Percentiles rank a stretch among this genome's conserved stretches.
Evolutionary conservation across 768 basidiomycete genomes (phyloP).

Genomic region (Heimioporus sp.): DNA sequence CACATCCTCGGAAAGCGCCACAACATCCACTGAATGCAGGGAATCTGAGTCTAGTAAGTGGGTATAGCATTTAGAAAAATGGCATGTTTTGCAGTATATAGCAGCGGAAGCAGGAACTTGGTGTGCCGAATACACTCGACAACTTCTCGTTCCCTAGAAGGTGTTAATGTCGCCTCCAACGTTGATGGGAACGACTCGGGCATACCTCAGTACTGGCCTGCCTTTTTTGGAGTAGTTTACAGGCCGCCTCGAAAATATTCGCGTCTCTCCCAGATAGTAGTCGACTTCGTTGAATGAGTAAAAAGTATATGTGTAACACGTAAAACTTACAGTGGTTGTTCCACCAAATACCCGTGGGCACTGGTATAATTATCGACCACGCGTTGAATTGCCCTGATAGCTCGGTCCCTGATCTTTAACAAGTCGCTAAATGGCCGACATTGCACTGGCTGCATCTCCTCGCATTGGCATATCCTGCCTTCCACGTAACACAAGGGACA

Average conservation of each 20-base stretch:
- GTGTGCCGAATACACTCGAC: conserved; percentile 21
- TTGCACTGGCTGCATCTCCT: conserved; percentile 59
- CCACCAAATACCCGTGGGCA: conserved; percentile 11
- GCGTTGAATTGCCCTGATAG: conserved; percentile 27
- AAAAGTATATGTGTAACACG: background rate
- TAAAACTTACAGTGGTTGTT: conserved; percentile 22
- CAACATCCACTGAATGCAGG: conserved; percentile 36
- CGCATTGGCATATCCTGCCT: conserved; percentile 70
- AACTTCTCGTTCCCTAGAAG: conserved; percentile 16
- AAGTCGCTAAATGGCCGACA: conserved; percentile 50
- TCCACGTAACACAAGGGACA: conserved; percentile 77
- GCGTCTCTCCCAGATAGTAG: conserved; percentile 19
- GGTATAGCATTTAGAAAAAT: conserved; percentile 33
- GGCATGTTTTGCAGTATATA: conserved; percentile 39
- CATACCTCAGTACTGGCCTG: conserved; percentile 15
- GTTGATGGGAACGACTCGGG: background rate
- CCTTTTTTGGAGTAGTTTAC: conserved; percentile 21
- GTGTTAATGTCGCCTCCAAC: background rate
- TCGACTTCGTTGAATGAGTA: conserved; percentile 18
- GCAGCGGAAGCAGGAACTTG: conserved; percentile 12
- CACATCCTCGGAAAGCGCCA: conserved; percentile 23
- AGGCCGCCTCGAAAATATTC: conserved; percentile 35
- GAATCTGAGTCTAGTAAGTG: conserved; percentile 35
- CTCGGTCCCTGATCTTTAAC: conserved; percentile 40
- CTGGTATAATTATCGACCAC: conserved; percentile 9